Evolutionary conservation across 1,284 basidiomycete species (phyloP).

Genomic region (Austroboletus niveus): DNA sequence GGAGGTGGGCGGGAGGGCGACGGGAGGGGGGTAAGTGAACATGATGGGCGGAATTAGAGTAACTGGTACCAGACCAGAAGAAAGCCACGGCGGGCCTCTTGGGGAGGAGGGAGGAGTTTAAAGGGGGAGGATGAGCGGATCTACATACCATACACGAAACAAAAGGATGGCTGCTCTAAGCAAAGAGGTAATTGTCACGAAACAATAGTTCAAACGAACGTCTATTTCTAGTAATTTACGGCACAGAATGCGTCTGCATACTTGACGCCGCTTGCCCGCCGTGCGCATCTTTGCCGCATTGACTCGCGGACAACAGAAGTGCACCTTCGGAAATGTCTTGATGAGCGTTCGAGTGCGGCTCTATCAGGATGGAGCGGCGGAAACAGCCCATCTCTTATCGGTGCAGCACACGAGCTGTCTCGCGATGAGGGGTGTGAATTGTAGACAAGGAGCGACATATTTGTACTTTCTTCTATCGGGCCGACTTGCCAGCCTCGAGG

Average conservation of each 20-base stretch:
- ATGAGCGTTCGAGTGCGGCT: too few relatives aligned
- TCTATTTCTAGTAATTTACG: neutral
- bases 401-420: too few relatives aligned
- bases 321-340: too few relatives aligned
- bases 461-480: too few relatives aligned
- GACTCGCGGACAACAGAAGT: too few relatives aligned
- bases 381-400: too few relatives aligned
- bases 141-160: constrained; percentile 17
- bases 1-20: constrained; percentile 52
- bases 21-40: constrained; percentile 8
- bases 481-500: too few relatives aligned
- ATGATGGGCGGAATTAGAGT: neutral
- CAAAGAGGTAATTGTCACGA: neutral
- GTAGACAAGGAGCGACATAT: too few relatives aligned
- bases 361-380: too few relatives aligned
- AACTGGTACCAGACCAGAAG: constrained; percentile 24
- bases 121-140: constrained; percentile 7
- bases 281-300: too few relatives aligned
- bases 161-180: constrained; percentile 20
- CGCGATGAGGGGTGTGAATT: too few relatives aligned
- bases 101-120: constrained; percentile 6
- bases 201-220: constrained; percentile 16
- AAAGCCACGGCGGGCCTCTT: neutral
- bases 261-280: too few relatives aligned
- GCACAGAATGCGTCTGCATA: neutral